Evolutionary conservation across 2,329 filamentous ascomycete genomes (phyloP).

Genomic region (Scedosporium minutisporum): DNA sequence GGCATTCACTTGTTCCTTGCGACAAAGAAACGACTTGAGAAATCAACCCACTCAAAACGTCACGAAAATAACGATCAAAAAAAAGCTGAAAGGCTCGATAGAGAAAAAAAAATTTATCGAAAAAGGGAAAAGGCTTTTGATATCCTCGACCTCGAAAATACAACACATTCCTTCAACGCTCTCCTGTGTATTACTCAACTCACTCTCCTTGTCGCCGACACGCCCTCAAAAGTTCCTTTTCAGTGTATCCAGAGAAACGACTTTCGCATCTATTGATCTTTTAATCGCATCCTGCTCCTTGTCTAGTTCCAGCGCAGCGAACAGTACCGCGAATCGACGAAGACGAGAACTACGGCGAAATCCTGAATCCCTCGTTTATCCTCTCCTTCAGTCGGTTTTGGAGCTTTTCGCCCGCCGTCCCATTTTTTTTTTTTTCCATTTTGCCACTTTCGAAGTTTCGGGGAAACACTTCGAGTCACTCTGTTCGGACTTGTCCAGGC

Average conservation of each 20-base stretch:
- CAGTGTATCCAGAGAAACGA: background rate
- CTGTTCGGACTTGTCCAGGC: constrained; percentile 2
- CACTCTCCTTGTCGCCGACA: background rate
- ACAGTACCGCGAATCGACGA: too few species aligned
- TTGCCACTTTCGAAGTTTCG: constrained; percentile 1
- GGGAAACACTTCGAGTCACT: background rate
- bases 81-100: background rate
- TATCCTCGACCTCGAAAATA: background rate
- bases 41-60: background rate
- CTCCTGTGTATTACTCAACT: background rate
- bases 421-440: constrained; percentile 11
- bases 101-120: background rate
- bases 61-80: constrained; percentile 1
- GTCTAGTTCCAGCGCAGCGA: too few species aligned
- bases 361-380: too few species aligned
- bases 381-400: constrained; percentile 11
- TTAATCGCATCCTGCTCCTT: background rate
- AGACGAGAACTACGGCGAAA: too few species aligned
- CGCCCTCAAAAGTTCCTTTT: background rate
- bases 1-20: constrained; percentile 10
- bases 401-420: constrained; percentile 11
- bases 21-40: constrained; percentile 2
- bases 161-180: background rate
- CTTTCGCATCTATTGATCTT: background rate
- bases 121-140: background rate